Conservation (phyloP, 495 filamentous ascomycete genomes). For the Xylaria bambusicola region DNA sequence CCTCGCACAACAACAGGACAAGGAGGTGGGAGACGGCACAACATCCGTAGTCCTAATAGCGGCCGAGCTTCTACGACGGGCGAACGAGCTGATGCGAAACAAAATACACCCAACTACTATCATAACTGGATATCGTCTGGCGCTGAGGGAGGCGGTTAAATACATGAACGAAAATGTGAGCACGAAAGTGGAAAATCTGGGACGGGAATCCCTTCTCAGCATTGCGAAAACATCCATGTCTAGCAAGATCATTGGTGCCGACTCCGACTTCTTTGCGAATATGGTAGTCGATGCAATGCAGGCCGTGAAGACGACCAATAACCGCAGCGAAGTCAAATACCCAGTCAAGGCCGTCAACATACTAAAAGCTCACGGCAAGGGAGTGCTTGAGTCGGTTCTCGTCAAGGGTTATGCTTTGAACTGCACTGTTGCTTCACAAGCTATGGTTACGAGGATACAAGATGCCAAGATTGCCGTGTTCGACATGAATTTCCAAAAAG, state of each 20-base stretch:
- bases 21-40: conserved; percentile 97
- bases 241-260: conserved; percentile 95
- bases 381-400: conserved; percentile 81
- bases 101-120: conserved; percentile 99
- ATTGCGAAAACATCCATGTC: conserved; percentile 99
- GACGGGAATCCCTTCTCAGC: conserved; percentile 84
- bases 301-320: conserved; percentile 90
- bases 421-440: conserved; percentile 97
- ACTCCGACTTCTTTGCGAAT: conserved; percentile 95
- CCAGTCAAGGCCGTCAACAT: conserved; percentile 99
- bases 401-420: conserved; percentile 97
- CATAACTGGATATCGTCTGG: conserved; percentile 96
- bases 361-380: conserved; percentile 96
- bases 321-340: conserved; percentile 88
- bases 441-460: conserved; percentile 89
- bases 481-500: conserved; percentile 98
- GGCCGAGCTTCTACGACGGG: conserved; percentile 89
- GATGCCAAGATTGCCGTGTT: conserved; percentile 97
- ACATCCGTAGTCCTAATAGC: conserved; percentile 98
- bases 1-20: conserved; percentile 97
- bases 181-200: conserved; percentile 88
- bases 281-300: conserved; percentile 97
- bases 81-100: conserved; percentile 98
- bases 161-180: conserved; percentile 99
- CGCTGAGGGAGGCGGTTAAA: conserved; percentile 92